Evolutionary conservation across 495 filamentous ascomycete genomes (phyloP).

Genomic region (Apodospora peruviana): DNA sequence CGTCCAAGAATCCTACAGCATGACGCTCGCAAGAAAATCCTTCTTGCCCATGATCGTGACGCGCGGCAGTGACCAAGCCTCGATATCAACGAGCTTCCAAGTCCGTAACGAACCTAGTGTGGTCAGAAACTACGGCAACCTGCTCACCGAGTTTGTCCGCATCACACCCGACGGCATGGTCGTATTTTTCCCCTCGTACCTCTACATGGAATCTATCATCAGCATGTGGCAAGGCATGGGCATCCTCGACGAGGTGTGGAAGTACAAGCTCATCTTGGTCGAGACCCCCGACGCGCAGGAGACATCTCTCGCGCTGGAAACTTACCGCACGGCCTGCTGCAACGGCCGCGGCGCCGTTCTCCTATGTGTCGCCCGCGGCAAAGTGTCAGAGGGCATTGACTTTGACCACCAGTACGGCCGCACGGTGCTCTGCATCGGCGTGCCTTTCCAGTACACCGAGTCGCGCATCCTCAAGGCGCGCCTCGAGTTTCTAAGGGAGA

Average conservation of each 20-base stretch:
- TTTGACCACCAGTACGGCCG: conserved; percentile 99
- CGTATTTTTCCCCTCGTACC: conserved; percentile 97
- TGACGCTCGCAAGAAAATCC: conserved; percentile 92
- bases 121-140: conserved; percentile 89
- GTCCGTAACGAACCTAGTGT: conserved; percentile 92
- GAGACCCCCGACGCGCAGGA: conserved; percentile 98
- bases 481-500: conserved; percentile 92
- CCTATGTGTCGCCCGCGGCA: conserved; percentile 91
- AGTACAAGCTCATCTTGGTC: conserved; percentile 96
- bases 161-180: conserved; percentile 96
- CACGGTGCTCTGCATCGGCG: conserved; percentile 93
- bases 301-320: conserved; percentile 91
- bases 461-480: conserved; percentile 94
- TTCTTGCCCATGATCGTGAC: conserved; percentile 98
- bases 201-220: conserved; percentile 99
- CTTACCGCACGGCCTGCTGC: conserved; percentile 93
- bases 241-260: conserved; percentile 96
- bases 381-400: conserved; percentile 96
- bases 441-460: conserved; percentile 98
- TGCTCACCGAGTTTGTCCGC: conserved; percentile 88
- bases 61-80: conserved; percentile 85
- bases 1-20: conserved; percentile 91
- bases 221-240: conserved; percentile 99
- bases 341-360: conserved; percentile 92
- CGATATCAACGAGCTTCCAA: conserved; percentile 85